Evolutionary conservation across 2,329 filamentous ascomycete genomes (phyloP).

Genomic region (Cladobotryum mycophilum): DNA sequence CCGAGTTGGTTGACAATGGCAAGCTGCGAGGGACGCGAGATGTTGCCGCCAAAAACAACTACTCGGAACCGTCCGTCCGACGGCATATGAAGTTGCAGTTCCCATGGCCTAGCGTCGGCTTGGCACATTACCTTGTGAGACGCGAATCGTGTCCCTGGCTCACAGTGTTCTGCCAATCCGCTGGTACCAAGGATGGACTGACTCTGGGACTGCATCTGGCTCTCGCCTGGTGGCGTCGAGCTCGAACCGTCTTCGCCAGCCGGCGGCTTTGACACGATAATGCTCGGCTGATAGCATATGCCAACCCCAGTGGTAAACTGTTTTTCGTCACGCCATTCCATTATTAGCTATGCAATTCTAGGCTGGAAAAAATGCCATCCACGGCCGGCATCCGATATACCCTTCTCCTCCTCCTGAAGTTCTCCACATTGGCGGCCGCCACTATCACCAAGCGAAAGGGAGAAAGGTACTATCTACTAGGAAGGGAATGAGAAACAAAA

Average conservation of each 20-base stretch:
- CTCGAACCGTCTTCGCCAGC: constrained; percentile 7
- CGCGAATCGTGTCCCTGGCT: constrained; percentile 12
- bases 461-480: no score
- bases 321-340: constrained; percentile 22
- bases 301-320: constrained; percentile 15
- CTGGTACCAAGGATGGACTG: neutral
- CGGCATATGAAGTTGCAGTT: constrained; percentile 50
- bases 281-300: constrained; percentile 9
- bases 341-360: constrained; percentile 29
- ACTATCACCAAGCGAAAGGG: neutral
- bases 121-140: constrained; percentile 52
- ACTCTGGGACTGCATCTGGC: constrained; percentile 19
- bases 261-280: constrained; percentile 11
- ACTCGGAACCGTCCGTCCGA: constrained; percentile 54
- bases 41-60: constrained; percentile 56
- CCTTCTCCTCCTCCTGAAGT: neutral
- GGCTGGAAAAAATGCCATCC: constrained; percentile 26
- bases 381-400: neutral
- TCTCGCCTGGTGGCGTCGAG: constrained; percentile 13
- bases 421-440: neutral
- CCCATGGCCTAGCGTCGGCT: constrained; percentile 47
- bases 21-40: constrained; percentile 38
- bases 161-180: constrained; percentile 8
- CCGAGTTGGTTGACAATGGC: constrained; percentile 42
- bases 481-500: neutral